phyloP scores from a whole-genome alignment of 352 stramenopile genomes.

The Globisporangium viniferum region DNA sequence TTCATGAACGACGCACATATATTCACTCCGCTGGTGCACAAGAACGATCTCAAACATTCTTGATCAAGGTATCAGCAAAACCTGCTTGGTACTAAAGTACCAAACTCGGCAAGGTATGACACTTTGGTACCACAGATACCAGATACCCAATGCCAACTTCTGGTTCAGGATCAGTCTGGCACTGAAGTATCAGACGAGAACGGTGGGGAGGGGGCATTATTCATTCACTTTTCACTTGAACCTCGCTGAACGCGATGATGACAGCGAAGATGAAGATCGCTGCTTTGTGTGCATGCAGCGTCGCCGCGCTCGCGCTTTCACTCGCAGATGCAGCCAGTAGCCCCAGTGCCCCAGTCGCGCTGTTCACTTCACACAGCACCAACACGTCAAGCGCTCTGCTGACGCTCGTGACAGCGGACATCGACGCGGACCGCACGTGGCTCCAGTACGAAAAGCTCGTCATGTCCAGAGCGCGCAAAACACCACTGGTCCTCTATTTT shows the following conservation, averaged over 20 bases:
- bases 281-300: not conserved
- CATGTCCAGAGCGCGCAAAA: not conserved
- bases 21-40: too few relatives aligned
- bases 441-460: conserved; percentile 11
- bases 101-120: not conserved
- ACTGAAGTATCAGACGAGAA: too few relatives aligned
- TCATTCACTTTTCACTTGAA: too few relatives aligned
- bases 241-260: too few relatives aligned
- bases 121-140: too few relatives aligned
- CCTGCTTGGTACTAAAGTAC: too few relatives aligned
- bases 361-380: not conserved
- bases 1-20: too few relatives aligned
- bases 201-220: too few relatives aligned
- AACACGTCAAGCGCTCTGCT: not conserved
- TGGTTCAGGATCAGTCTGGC: too few relatives aligned
- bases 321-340: not conserved
- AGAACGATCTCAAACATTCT: too few relatives aligned
- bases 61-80: too few relatives aligned
- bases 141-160: too few relatives aligned
- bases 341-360: not conserved
- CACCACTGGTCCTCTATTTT: conserved; percentile 9
- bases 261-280: not conserved
- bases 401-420: not conserved
- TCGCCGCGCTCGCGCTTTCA: not conserved
- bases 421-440: conserved; percentile 2